These are phyloP conservation scores for Talaromyces sp. DNA, from an alignment of 2,329 filamentous ascomycete species.

Conservation along the genomic window DNA sequence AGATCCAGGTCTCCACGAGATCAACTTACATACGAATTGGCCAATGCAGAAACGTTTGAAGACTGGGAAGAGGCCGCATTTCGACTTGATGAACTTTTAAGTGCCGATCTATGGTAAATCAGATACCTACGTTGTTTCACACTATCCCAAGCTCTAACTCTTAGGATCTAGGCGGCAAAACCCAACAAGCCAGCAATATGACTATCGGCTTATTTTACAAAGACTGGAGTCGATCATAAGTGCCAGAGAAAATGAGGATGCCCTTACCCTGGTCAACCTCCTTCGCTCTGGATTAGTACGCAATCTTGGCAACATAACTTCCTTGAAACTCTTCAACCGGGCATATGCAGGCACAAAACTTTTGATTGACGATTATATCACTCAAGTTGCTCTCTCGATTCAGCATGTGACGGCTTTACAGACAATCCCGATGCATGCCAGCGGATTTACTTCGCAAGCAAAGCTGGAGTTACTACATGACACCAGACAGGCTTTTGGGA, in stretches of 20 bases:
- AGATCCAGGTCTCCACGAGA: constrained; percentile 59
- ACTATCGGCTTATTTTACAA: constrained; percentile 77
- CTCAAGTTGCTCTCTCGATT: constrained; percentile 74
- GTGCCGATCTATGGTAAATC: constrained; percentile 70
- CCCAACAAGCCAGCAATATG: constrained; percentile 74
- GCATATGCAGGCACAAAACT: constrained; percentile 86
- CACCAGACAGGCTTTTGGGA: constrained; percentile 80
- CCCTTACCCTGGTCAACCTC: constrained; percentile 70
- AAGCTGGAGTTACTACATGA: constrained; percentile 85
- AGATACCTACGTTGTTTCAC: background rate
- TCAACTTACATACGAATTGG: constrained; percentile 61
- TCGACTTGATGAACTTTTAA: constrained; percentile 75
- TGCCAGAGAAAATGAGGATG: constrained; percentile 65
- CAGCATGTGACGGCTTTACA: constrained; percentile 68
- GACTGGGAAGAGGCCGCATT: constrained; percentile 84
- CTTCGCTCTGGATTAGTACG: constrained; percentile 71
- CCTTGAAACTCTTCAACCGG: constrained; percentile 73
- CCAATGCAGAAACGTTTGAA: constrained; percentile 66
- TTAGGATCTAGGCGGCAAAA: constrained; percentile 67
- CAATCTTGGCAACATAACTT: constrained; percentile 87
- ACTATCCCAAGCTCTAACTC: background rate
- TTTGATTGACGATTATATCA: constrained; percentile 85
- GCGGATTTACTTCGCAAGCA: constrained; percentile 62
- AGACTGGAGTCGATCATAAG: constrained; percentile 66
- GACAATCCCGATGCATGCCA: constrained; percentile 47